Evolutionary conservation across 169 alveolate species (phyloP).

Genomic region (Perkinsus marinus): DNA sequence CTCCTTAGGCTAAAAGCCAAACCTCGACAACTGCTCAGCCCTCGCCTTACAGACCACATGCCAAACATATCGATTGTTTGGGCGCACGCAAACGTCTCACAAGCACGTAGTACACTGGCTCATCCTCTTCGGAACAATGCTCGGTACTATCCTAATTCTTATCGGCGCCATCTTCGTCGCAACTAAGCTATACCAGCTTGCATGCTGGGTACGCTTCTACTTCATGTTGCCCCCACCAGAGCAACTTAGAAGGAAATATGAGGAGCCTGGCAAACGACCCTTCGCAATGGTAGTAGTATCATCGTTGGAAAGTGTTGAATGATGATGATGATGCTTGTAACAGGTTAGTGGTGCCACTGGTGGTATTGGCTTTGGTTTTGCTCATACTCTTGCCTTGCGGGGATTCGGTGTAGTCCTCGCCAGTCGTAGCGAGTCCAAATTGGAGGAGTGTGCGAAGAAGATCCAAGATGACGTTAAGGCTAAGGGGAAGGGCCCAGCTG

Average conservation of each 20-base stretch:
- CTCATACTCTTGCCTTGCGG: neutral
- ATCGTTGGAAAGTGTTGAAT: neutral
- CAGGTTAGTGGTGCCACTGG: neutral
- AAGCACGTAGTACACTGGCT: too few species aligned
- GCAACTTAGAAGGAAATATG: neutral
- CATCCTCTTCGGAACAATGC: neutral
- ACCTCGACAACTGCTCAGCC: neutral
- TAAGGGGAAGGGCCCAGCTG: neutral
- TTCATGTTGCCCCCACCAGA: neutral
- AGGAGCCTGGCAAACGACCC: neutral
- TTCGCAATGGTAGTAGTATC: neutral
- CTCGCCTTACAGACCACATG: neutral
- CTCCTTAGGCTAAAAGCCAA: neutral
- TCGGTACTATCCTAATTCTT: neutral
- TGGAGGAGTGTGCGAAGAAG: neutral
- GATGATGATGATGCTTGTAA: neutral
- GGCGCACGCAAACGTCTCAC: neutral
- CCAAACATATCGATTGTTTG: neutral
- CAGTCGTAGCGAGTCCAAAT: neutral
- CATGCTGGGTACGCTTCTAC: neutral
- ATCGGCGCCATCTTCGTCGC: neutral
- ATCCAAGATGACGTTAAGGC: neutral
- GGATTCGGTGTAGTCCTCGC: neutral
- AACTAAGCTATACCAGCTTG: neutral
- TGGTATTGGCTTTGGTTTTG: neutral